These are phyloP conservation scores for Rosa chinensis DNA, from an alignment of 306 rosid genomes.

Conservation along the genomic window DNA sequence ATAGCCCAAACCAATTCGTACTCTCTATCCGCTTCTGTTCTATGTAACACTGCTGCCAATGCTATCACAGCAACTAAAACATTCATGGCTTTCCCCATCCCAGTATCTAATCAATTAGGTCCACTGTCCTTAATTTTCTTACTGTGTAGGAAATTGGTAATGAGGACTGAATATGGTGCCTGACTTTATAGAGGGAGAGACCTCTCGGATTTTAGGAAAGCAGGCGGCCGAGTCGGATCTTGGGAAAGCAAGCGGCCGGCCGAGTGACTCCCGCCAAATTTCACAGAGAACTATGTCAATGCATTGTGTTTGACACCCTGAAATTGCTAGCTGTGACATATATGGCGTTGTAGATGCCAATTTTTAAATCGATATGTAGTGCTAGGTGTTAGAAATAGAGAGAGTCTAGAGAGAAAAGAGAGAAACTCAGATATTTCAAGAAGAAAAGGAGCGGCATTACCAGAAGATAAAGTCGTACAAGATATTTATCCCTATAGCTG, in stretches of 20 bases:
- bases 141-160: background rate
- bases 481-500: too few species aligned
- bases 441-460: too few species aligned
- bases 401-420: too few species aligned
- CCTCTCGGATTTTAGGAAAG: background rate
- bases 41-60: slow-evolving; percentile 11
- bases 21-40: slow-evolving; percentile 33
- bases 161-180: background rate
- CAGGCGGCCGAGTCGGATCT: background rate
- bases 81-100: slow-evolving; percentile 4
- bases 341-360: background rate
- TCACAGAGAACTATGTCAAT: background rate
- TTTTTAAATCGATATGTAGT: background rate
- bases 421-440: too few species aligned
- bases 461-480: too few species aligned
- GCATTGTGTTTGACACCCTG: background rate
- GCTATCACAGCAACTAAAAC: slow-evolving; percentile 10
- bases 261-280: background rate
- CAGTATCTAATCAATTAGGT: background rate
- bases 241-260: background rate
- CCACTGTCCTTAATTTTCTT: background rate
- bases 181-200: background rate
- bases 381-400: too few species aligned
- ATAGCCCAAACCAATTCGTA: slow-evolving; percentile 34
- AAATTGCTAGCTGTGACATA: background rate